A percentile compares a stretch with the other conserved stretches of the same genome.
Evolutionary conservation across 1,284 basidiomycete species (phyloP).

Genomic region (Ganoderma sinense): DNA sequence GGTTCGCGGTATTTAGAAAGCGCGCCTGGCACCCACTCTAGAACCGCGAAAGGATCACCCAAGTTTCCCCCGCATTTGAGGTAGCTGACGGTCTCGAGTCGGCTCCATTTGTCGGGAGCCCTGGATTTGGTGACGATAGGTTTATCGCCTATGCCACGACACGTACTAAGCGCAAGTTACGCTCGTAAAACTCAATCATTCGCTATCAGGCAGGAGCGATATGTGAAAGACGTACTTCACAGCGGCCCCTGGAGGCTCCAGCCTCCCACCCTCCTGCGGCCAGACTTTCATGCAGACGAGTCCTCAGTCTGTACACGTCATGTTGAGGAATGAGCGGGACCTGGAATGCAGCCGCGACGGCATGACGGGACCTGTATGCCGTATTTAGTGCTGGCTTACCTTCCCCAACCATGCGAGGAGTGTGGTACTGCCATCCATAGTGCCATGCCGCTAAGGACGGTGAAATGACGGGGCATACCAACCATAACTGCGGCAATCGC

Average conservation of each 20-base stretch:
- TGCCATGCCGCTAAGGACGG: not conserved
- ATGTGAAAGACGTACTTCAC: slow-evolving; percentile 25
- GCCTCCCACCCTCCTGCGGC: not conserved
- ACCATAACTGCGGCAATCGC: slow-evolving; percentile 3
- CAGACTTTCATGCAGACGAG: not conserved
- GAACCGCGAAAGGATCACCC: slow-evolving; percentile 1
- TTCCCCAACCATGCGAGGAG: not conserved
- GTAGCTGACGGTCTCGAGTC: not conserved
- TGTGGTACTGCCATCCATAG: not conserved
- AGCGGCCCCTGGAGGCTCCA: not conserved
- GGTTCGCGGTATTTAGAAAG: slow-evolving; percentile 16
- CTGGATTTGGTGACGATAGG: not conserved
- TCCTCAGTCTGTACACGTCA: not conserved
- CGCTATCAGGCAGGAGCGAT: slow-evolving; percentile 12
- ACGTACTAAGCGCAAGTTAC: not conserved
- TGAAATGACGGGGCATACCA: not conserved
- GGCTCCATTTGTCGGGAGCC: not conserved
- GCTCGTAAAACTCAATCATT: slow-evolving; percentile 16
- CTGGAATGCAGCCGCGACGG: not conserved
- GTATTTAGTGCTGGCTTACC: not conserved
- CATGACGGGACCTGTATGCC: not conserved
- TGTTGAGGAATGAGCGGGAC: not conserved
- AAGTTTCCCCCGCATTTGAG: not conserved
- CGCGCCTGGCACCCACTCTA: slow-evolving; percentile 4
- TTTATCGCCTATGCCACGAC: not conserved